Conservation (phyloP, 2,329 filamentous ascomycete species). For the Fusarium sp. region DNA sequence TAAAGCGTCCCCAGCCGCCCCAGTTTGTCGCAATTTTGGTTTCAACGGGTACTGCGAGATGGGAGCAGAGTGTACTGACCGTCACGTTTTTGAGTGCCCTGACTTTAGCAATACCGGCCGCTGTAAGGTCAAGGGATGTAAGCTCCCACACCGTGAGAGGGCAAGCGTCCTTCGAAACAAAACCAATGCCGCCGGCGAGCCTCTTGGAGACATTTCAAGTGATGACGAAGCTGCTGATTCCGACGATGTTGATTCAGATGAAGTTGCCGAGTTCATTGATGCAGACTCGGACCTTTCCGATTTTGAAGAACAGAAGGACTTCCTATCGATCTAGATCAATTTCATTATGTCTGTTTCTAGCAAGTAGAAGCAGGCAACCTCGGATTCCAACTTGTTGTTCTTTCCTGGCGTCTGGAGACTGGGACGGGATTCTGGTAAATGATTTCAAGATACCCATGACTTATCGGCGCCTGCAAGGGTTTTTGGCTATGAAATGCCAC, state of each 20-base stretch:
- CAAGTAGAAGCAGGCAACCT: background rate
- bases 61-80: conserved; percentile 78
- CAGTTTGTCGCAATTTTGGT: conserved; percentile 86
- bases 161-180: conserved; percentile 80
- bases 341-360: background rate
- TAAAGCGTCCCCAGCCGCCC: conserved; percentile 77
- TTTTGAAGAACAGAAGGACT: conserved; percentile 68
- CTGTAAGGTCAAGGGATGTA: conserved; percentile 85
- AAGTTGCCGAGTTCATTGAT: conserved; percentile 72
- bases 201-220: conserved; percentile 78
- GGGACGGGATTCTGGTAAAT: conserved; percentile 29
- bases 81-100: conserved; percentile 93
- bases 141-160: conserved; percentile 86
- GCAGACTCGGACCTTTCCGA: conserved; percentile 64
- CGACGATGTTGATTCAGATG: conserved; percentile 83
- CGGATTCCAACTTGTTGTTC: conserved; percentile 23
- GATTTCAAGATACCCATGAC: conserved; percentile 38
- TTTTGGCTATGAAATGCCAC: conserved; percentile 13
- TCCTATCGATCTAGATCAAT: conserved; percentile 56
- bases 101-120: conserved; percentile 91
- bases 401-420: conserved; percentile 30
- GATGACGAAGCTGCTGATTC: conserved; percentile 78
- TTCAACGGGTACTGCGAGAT: conserved; percentile 89
- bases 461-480: conserved; percentile 14
- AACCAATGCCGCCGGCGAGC: conserved; percentile 65